Conservation (phyloP, 768 basidiomycete genomes). For the Heimioporus sp. region DNA sequence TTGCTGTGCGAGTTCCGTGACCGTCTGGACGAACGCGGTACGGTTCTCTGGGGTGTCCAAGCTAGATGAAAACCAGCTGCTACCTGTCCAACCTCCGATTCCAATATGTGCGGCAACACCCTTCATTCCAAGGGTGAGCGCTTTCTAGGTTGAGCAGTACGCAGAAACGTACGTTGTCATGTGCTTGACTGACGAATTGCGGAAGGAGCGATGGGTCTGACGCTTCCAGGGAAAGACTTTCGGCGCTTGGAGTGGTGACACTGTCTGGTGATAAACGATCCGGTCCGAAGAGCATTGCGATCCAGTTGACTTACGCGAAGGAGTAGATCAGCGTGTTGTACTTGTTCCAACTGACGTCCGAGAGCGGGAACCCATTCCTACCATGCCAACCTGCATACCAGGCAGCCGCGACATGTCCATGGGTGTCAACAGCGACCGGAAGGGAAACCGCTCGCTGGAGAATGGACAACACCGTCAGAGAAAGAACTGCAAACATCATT, state of each 20-base stretch:
- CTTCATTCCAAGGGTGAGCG: conserved; percentile 31
- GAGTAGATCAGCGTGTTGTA: conserved; percentile 68
- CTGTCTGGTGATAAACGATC: conserved; percentile 16
- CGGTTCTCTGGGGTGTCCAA: conserved; percentile 57
- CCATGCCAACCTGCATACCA: conserved; percentile 75
- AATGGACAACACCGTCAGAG: no score
- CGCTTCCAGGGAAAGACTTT: conserved; percentile 29
- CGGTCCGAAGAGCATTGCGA: no score
- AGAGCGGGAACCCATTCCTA: conserved; percentile 46
- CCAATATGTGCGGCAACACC: conserved; percentile 54
- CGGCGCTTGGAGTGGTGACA: conserved; percentile 32
- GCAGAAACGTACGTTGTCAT: conserved; percentile 29
- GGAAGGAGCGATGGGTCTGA: conserved; percentile 53
- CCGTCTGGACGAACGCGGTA: conserved; percentile 61
- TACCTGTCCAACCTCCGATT: conserved; percentile 73
- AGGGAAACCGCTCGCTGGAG: no score
- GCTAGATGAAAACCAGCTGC: conserved; percentile 57
- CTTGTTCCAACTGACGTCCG: conserved; percentile 63
- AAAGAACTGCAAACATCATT: no score
- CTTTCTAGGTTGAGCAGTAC: background rate
- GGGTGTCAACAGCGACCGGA: no score
- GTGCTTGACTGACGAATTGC: conserved; percentile 51
- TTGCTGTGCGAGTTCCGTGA: conserved; percentile 44
- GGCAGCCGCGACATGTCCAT: conserved; percentile 25
- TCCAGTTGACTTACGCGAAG: conserved; percentile 47